phyloP scores from a whole-genome alignment of 1,284 basidiomycete genomes.

The Irpex rosettiformis region DNA sequence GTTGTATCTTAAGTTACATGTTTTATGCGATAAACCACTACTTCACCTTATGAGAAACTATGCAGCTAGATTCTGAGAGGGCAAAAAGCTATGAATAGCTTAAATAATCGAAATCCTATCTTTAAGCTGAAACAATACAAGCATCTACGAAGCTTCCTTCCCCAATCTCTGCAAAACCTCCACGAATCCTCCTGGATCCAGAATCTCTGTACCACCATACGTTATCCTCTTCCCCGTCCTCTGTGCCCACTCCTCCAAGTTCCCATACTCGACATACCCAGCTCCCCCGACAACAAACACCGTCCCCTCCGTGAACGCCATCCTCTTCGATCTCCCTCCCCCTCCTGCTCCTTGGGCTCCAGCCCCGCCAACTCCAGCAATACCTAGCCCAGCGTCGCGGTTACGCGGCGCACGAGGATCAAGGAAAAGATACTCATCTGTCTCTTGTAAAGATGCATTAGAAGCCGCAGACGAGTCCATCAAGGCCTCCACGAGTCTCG shows the following conservation, averaged over 20 bases:
- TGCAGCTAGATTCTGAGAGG: no score
- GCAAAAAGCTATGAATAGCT: not conserved
- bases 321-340: slow-evolving; percentile 55
- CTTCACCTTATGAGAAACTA: not conserved
- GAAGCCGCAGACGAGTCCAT: slow-evolving; percentile 95
- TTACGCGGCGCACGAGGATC: slow-evolving; percentile 82
- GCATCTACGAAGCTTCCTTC: slow-evolving; percentile 26
- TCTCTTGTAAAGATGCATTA: slow-evolving; percentile 91
- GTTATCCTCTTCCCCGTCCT: slow-evolving; percentile 82
- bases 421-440: slow-evolving; percentile 94
- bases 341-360: slow-evolving; percentile 36
- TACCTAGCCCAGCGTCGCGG: slow-evolving; percentile 45
- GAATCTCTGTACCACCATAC: slow-evolving; percentile 95
- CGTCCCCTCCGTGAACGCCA: slow-evolving; percentile 86
- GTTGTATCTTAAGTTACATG: not conserved
- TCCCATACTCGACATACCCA: slow-evolving; percentile 96
- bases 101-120: not conserved
- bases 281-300: slow-evolving; percentile 98
- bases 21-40: not conserved
- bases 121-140: not conserved
- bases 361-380: slow-evolving; percentile 46
- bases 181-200: slow-evolving; percentile 88
- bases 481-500: slow-evolving; percentile 89
- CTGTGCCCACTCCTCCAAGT: slow-evolving; percentile 87
- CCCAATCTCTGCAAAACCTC: slow-evolving; percentile 63